Evolutionary conservation across 331 rosid species (phyloP).

Genomic region (Stylosanthes scabra): DNA sequence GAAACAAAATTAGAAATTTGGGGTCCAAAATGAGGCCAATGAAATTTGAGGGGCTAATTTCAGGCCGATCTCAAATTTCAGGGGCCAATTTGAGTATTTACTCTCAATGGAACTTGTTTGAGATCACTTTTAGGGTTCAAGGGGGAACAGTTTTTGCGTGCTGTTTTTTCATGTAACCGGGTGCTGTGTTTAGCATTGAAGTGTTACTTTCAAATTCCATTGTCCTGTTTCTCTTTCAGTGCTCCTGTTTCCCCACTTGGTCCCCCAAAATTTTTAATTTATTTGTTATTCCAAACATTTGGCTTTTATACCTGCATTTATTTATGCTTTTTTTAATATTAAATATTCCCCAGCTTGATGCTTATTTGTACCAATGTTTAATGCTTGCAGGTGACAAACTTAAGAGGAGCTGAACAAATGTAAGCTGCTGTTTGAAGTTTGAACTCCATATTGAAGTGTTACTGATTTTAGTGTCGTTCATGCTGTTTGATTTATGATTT

Average conservation of each 20-base stretch:
- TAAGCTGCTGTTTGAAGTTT: conserved; percentile 50
- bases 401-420: conserved; percentile 63
- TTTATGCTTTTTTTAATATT: conserved; percentile 12
- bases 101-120: conserved; percentile 10
- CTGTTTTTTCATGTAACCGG: not conserved
- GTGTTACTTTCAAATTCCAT: not conserved
- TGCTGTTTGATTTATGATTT: conserved; percentile 7
- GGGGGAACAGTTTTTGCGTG: not conserved
- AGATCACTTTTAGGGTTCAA: conserved; percentile 2
- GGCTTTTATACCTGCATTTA: conserved; percentile 9
- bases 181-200: conserved; percentile 24
- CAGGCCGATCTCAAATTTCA: no score
- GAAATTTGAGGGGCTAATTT: no score
- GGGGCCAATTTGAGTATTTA: no score
- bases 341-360: conserved; percentile 23
- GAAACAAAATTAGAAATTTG: no score
- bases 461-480: conserved; percentile 13
- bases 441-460: conserved; percentile 18
- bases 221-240: not conserved
- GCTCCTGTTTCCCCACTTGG: conserved; percentile 10
- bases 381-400: conserved; percentile 58
- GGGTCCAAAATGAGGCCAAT: no score
- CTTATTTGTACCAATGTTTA: conserved; percentile 39
- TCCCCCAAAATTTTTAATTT: conserved; percentile 14
- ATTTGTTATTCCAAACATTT: conserved; percentile 13